Percentiles rank a stretch among this genome's conserved stretches.
These are phyloP conservation scores for Didymella pomorum DNA, from an alignment of 2,329 filamentous ascomycete genomes.

Conservation along the genomic window DNA sequence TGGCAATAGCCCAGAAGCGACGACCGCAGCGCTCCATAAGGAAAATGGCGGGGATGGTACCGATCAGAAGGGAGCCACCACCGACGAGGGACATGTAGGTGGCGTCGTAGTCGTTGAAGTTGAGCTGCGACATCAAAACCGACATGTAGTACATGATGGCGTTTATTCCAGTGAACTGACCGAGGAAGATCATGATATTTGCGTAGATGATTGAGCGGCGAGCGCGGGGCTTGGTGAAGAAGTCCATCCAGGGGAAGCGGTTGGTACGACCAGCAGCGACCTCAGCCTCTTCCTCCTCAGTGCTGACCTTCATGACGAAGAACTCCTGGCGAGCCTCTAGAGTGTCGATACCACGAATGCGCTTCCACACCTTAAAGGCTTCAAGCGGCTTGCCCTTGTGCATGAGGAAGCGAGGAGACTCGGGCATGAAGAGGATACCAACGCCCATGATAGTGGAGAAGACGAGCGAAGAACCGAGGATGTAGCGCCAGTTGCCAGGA, in stretches of 20 bases:
- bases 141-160: slow-evolving; percentile 78
- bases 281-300: slow-evolving; percentile 64
- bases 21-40: slow-evolving; percentile 77
- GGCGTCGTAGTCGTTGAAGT: slow-evolving; percentile 67
- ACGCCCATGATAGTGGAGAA: slow-evolving; percentile 70
- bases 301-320: slow-evolving; percentile 72
- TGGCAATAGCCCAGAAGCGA: slow-evolving; percentile 76
- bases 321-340: slow-evolving; percentile 72
- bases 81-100: slow-evolving; percentile 78
- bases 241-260: slow-evolving; percentile 74
- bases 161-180: slow-evolving; percentile 75
- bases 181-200: slow-evolving; percentile 78
- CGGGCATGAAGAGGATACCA: slow-evolving; percentile 76
- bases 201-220: slow-evolving; percentile 66
- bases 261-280: slow-evolving; percentile 61
- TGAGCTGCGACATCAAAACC: slow-evolving; percentile 71
- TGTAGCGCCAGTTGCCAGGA: slow-evolving; percentile 75
- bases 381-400: slow-evolving; percentile 69
- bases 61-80: slow-evolving; percentile 71
- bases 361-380: slow-evolving; percentile 75
- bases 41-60: slow-evolving; percentile 72
- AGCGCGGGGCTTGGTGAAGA: slow-evolving; percentile 72
- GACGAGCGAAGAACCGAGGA: slow-evolving; percentile 74
- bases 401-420: slow-evolving; percentile 73
- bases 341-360: slow-evolving; percentile 68